A percentile compares a stretch with the other conserved stretches of the same genome.
These are phyloP conservation scores for Gnetum montanum DNA, from an alignment of 75 land plant species.

Conservation along the genomic window DNA sequence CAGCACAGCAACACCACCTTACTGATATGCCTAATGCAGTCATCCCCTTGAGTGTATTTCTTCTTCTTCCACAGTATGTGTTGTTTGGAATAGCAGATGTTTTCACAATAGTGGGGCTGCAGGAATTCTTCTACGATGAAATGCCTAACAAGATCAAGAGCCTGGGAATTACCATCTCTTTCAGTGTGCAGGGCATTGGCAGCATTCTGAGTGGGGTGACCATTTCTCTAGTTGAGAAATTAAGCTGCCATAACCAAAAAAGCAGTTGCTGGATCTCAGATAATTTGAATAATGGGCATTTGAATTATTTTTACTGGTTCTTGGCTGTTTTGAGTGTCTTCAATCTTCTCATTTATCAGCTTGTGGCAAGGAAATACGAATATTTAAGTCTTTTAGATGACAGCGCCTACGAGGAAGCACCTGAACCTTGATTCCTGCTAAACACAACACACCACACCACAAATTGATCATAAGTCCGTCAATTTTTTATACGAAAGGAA, in stretches of 20 bases:
- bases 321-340: slow-evolving; percentile 23
- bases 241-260: slow-evolving; percentile 16
- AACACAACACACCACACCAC: too few relatives aligned
- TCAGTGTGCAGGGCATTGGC: slow-evolving; percentile 76
- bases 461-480: too few relatives aligned
- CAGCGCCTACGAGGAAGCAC: too few relatives aligned
- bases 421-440: too few relatives aligned
- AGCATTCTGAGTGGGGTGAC: slow-evolving; percentile 61
- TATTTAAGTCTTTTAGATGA: too few relatives aligned
- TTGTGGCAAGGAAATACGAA: too few relatives aligned
- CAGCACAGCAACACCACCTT: slow-evolving; percentile 10
- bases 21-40: slow-evolving; percentile 5
- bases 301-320: slow-evolving; percentile 42
- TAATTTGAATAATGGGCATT: slow-evolving; percentile 33
- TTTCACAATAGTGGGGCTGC: slow-evolving; percentile 83
- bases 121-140: slow-evolving; percentile 81
- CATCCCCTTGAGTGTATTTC: slow-evolving; percentile 59
- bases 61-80: slow-evolving; percentile 83
- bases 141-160: slow-evolving; percentile 79
- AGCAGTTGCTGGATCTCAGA: slow-evolving; percentile 54
- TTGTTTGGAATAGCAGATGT: slow-evolving; percentile 80
- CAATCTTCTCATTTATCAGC: slow-evolving; percentile 16
- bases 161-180: slow-evolving; percentile 63
- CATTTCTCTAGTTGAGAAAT: slow-evolving; percentile 33
- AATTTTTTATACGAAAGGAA: too few relatives aligned